phyloP scores from a whole-genome alignment of 2,329 filamentous ascomycete species.

The Trichoderma sp. region DNA sequence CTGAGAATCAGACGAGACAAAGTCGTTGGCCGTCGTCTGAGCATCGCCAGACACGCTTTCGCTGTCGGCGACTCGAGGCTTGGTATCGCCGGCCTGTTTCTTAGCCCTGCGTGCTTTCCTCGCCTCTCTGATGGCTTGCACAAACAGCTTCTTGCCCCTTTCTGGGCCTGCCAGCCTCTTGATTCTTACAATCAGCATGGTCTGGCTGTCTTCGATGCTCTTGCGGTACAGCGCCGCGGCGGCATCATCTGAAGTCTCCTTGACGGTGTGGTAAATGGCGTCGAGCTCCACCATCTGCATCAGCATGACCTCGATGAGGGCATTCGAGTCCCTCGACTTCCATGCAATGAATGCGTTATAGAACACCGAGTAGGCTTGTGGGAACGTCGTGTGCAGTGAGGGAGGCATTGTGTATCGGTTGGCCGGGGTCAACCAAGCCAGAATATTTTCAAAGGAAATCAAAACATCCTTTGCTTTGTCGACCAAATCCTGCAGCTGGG shows the following conservation, averaged over 20 bases:
- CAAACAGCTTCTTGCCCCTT: slow-evolving; percentile 70
- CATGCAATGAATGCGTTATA: slow-evolving; percentile 79
- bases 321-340: slow-evolving; percentile 78
- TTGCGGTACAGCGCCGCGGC: slow-evolving; percentile 76
- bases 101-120: slow-evolving; percentile 64
- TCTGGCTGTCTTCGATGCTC: slow-evolving; percentile 78
- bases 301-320: slow-evolving; percentile 81
- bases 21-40: slow-evolving; percentile 40
- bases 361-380: slow-evolving; percentile 71
- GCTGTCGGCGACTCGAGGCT: slow-evolving; percentile 65
- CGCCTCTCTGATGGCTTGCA: slow-evolving; percentile 72
- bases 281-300: slow-evolving; percentile 83
- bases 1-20: slow-evolving; percentile 47
- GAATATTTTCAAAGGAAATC: slow-evolving; percentile 73
- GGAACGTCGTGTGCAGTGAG: slow-evolving; percentile 61
- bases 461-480: slow-evolving; percentile 76
- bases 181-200: slow-evolving; percentile 76
- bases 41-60: slow-evolving; percentile 45
- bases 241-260: slow-evolving; percentile 71
- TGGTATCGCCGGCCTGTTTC: slow-evolving; percentile 69
- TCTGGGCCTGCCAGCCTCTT: slow-evolving; percentile 74
- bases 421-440: slow-evolving; percentile 63
- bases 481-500: slow-evolving; percentile 69
- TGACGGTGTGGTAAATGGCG: slow-evolving; percentile 80
- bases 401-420: slow-evolving; percentile 69